Percentiles rank a stretch among this genome's conserved stretches.
These are phyloP conservation scores for Sphaerosporella brunnea DNA, from an alignment of 495 filamentous ascomycete genomes.

Conservation along the genomic window DNA sequence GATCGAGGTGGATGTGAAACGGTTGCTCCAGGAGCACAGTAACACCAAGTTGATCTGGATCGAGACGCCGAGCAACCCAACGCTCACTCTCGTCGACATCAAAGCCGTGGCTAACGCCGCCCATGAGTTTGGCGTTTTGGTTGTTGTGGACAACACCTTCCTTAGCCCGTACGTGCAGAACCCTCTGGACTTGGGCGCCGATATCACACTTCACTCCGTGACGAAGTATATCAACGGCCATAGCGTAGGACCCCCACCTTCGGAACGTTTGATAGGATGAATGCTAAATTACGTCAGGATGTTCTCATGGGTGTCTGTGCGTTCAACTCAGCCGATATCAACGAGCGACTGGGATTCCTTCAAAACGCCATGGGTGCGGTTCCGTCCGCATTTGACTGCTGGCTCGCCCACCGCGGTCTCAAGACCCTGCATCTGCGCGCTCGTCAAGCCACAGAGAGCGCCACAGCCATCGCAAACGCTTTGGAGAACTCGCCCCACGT, in stretches of 20 bases:
- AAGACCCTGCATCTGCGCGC: slow-evolving; percentile 94
- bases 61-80: slow-evolving; percentile 87
- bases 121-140: slow-evolving; percentile 72
- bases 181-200: slow-evolving; percentile 82
- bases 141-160: slow-evolving; percentile 99
- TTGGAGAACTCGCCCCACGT: slow-evolving; percentile 70
- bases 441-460: slow-evolving; percentile 66
- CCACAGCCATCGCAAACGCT: slow-evolving; percentile 53
- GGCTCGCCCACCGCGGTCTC: slow-evolving; percentile 94
- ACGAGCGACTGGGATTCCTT: slow-evolving; percentile 65
- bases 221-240: slow-evolving; percentile 99
- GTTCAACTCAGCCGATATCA: slow-evolving; percentile 71
- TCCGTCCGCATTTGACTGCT: slow-evolving; percentile 88
- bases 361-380: slow-evolving; percentile 96
- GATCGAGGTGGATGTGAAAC: slow-evolving; percentile 70
- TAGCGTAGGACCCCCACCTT: slow-evolving; percentile 31
- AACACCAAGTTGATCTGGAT: slow-evolving; percentile 97
- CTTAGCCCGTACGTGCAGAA: slow-evolving; percentile 92
- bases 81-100: slow-evolving; percentile 80
- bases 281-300: too few species aligned
- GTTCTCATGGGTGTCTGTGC: slow-evolving; percentile 96
- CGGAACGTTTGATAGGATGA: too few species aligned
- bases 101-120: slow-evolving; percentile 60
- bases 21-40: slow-evolving; percentile 51
- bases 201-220: slow-evolving; percentile 97